Percentiles rank a stretch among this genome's conserved stretches.
These are phyloP conservation scores for Russula ochroleuca DNA, from an alignment of 768 basidiomycete genomes.

Conservation along the genomic window DNA sequence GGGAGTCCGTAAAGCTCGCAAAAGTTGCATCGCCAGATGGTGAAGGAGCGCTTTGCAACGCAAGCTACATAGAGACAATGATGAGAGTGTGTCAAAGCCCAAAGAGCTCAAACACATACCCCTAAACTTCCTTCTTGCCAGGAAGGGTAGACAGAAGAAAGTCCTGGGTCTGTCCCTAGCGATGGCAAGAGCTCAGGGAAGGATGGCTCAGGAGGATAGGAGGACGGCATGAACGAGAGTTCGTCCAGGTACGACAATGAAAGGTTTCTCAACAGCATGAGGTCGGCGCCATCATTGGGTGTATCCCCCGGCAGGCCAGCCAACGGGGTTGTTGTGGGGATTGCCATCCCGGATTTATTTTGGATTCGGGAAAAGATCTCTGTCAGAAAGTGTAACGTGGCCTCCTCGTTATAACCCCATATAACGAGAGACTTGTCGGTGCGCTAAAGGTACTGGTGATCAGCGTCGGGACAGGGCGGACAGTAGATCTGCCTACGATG, in stretches of 20 bases:
- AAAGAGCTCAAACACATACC: neutral
- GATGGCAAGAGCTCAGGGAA: too few relatives aligned
- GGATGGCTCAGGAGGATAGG: too few relatives aligned
- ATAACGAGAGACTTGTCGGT: constrained; percentile 1
- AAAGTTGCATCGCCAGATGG: neutral
- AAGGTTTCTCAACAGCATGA: neutral
- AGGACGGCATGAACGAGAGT: too few relatives aligned
- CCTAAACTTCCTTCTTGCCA: neutral
- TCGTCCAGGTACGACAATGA: neutral
- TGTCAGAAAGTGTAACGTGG: neutral
- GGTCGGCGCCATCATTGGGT: neutral
- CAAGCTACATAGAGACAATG: neutral
- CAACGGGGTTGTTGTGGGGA: neutral
- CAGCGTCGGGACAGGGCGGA: neutral
- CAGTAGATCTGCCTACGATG: constrained; percentile 7
- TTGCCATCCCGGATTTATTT: neutral
- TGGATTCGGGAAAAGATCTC: neutral
- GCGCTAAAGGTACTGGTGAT: constrained; percentile 9
- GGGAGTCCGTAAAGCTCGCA: neutral
- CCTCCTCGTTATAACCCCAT: constrained; percentile 3
- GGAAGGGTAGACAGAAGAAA: neutral
- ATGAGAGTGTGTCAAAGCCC: neutral
- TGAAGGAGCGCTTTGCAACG: neutral
- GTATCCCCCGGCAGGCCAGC: neutral
- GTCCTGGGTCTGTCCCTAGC: too few relatives aligned